phyloP scores from a whole-genome alignment of 345 rosid species.

The Populus deltoides region DNA sequence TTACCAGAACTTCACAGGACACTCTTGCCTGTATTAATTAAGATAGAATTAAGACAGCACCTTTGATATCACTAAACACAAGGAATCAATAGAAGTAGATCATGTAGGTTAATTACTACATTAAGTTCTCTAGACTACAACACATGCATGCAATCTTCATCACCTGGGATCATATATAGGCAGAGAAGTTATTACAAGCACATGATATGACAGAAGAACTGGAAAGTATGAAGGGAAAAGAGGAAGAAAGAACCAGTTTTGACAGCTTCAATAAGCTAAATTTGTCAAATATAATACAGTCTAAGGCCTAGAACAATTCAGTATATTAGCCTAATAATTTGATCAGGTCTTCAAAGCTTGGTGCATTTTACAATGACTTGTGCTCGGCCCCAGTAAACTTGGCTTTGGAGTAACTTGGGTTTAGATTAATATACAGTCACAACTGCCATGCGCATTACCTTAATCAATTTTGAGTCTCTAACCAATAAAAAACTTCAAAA shows the following conservation, averaged over 20 bases:
- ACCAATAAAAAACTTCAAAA: background rate
- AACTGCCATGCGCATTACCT: background rate
- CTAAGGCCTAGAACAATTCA: background rate
- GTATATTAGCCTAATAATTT: background rate
- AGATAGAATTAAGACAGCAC: background rate
- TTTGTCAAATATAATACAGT: background rate
- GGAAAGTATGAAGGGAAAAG: background rate
- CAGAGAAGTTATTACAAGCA: too few species aligned
- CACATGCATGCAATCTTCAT: too few species aligned
- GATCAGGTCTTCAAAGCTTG: background rate
- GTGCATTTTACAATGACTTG: background rate
- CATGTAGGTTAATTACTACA: too few species aligned
- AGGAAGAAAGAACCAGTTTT: background rate
- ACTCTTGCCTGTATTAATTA: constrained; percentile 9
- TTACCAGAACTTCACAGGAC: constrained; percentile 41
- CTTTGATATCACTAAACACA: background rate
- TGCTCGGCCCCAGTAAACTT: background rate
- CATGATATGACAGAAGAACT: too few species aligned
- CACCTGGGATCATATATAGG: too few species aligned
- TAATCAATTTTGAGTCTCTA: background rate
- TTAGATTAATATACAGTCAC: background rate
- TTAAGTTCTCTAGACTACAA: too few species aligned
- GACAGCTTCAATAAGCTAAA: background rate
- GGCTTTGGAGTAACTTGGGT: background rate
- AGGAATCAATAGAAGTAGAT: background rate